Evolutionary conservation across 2,329 filamentous ascomycete species (phyloP), one percentile per base, ranked within the genome.

Genomic region (Cordyceps tenuipes): DNA sequence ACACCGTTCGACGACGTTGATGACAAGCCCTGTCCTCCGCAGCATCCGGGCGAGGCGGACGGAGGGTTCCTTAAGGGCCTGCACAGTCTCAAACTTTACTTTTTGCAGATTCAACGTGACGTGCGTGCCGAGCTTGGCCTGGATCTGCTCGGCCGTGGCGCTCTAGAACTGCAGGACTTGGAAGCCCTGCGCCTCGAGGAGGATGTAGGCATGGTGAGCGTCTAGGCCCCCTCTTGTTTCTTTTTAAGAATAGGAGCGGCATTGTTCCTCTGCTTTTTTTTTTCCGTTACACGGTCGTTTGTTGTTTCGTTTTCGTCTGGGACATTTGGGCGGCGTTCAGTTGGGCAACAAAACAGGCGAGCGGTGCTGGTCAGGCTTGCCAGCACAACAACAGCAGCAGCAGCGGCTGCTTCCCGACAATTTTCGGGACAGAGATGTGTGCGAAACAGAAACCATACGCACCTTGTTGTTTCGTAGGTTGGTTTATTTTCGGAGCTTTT

Each of bases 1-100:
- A 97, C 92, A 1, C 89, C 90, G 4, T 88, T 94, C 65, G 91
- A 96, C 68, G 74, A 85, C 12, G 79, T 84, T 62, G 74, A 76
- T 56, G 79, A 81, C 63, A 81, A 80, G 67, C 76, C 81, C 5
- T 97, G 93, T 66, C 94, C 94, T 15, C 94, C 94, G 5, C 82
- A 84, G 62, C 84, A 95, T 69, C 90, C 90, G 0, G 77, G 87
- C 41, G 87, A 90, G 62, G 86, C 96, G 7, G 94, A 99, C 66
- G 83, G 86, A 31, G 94, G 94, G 0, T 99, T 97, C 68, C 77
- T 99, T 46, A 87, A 92, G 60, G 94, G 94, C 0, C 74, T 99
- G 61, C 80, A 87, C 56, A 90, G 86, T 3, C 76, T 99, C 65
- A 82, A 85, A 60, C 83, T 85, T 69, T 97, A 97, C 71, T 96